Evolutionary conservation across 768 basidiomycete genomes (phyloP), one percentile per base, ranked within the genome.

Genomic region (Cyclocybe aegerita): DNA sequence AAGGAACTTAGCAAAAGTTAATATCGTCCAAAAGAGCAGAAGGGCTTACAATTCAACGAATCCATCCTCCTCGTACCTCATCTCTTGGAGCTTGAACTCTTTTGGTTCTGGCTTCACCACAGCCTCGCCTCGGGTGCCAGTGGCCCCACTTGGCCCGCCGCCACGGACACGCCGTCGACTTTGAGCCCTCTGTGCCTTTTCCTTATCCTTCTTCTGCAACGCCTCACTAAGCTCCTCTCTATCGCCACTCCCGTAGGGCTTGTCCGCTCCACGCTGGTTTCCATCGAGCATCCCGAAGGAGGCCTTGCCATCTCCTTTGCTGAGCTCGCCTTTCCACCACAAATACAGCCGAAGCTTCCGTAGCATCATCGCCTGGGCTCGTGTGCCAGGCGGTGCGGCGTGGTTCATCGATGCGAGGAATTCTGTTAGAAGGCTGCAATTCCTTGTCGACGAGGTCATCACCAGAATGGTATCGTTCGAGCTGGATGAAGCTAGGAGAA

Each of bases 371-470:
- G 60, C 69, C 36, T 80, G 77, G 1, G 91, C 95, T 51, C 81
- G 83, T 46, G 70, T 58, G 1, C 88, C 90, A 17, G 74, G 75
- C 3, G 80, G 78, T 0, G 80, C 79, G 38, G 75, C 70, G 2
- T 73, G 64, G 52, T 89, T 74, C 73, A 88, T 82, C 0, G 73
- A 71, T 0, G 85, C 80, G 6, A 98, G 77, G 67, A 90, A 98
- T 53, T 94, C 87, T 2, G 82, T 82, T 15, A 98, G 70, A 39
- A 89, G 77, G 14, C 76, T 76, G 58, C 86, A 88, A 0, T 88
- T 88, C 33, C 84, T 78, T 12, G 85, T 77, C 0, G 93, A 93
- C 0, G 86, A 83, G 3, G 88, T 82, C 94, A 99, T 96, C 49
- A 98, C 75, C 29, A 98, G 81, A 7, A 95, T 80, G 2, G 81